Conservation (phyloP, 2,329 filamentous ascomycete species). For the Pseudocercospora pini-densiflorae region DNA sequence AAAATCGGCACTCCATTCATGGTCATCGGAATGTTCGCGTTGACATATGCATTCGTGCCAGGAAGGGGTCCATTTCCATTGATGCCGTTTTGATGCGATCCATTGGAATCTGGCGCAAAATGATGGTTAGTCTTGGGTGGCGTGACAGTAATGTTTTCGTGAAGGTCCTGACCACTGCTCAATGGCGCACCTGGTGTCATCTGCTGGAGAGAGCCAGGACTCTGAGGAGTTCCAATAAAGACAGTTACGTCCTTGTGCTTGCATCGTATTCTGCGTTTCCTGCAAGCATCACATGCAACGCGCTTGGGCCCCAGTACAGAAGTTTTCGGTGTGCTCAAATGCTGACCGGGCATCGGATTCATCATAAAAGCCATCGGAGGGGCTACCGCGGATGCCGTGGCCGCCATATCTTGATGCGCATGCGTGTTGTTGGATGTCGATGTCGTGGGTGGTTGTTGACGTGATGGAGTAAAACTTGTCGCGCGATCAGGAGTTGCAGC, state of each 20-base stretch:
- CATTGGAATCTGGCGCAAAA: constrained; percentile 21
- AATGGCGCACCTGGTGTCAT: constrained; percentile 9
- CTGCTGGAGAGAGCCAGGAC: constrained; percentile 19
- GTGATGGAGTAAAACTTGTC: constrained; percentile 31
- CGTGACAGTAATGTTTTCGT: constrained; percentile 36
- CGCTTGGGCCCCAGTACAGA: constrained; percentile 64
- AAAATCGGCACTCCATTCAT: constrained; percentile 64
- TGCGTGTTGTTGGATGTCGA: constrained; percentile 29
- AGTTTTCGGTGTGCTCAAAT: constrained; percentile 58
- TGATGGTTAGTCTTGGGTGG: constrained; percentile 30
- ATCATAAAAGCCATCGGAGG: constrained; percentile 35
- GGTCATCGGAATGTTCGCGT: constrained; percentile 48
- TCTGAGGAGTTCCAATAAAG: constrained; percentile 19
- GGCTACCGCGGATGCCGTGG: constrained; percentile 24
- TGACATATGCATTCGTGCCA: constrained; percentile 40
- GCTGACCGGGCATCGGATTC: constrained; percentile 36
- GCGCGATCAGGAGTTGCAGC: constrained; percentile 31
- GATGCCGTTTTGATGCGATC: constrained; percentile 13
- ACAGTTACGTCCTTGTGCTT: constrained; percentile 64
- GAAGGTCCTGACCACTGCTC: constrained; percentile 23
- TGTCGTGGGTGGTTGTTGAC: constrained; percentile 19
- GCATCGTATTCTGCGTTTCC: constrained; percentile 65
- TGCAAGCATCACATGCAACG: constrained; percentile 66
- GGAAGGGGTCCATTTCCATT: constrained; percentile 31
- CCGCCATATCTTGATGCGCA: constrained; percentile 31